Evolutionary conservation across 2,329 filamentous ascomycete genomes (phyloP).

Genomic region (Pseudogymnoascus sp.): DNA sequence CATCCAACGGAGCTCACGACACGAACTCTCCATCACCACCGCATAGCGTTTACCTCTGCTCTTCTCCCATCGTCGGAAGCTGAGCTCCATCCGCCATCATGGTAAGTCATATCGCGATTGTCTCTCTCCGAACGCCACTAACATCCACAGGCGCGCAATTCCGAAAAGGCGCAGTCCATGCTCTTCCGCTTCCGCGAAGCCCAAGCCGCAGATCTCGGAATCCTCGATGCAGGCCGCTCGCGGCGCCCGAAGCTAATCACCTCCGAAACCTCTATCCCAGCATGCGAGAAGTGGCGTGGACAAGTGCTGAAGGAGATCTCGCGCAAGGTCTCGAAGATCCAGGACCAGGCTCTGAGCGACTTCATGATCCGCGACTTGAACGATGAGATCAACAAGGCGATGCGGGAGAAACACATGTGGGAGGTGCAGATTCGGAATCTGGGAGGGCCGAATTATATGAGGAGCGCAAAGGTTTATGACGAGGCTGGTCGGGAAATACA

Average conservation of each 20-base stretch:
- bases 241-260: constrained; percentile 89
- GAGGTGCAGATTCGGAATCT: constrained; percentile 92
- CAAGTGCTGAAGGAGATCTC: constrained; percentile 96
- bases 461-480: constrained; percentile 44
- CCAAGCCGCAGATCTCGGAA: constrained; percentile 90
- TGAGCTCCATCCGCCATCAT: constrained; percentile 19
- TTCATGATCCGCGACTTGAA: constrained; percentile 97
- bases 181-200: constrained; percentile 98
- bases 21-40: not conserved
- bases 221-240: constrained; percentile 84
- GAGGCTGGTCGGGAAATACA: constrained; percentile 48
- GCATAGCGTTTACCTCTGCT: not conserved
- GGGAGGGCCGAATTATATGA: constrained; percentile 53
- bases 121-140: not conserved
- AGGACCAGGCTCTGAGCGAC: constrained; percentile 83
- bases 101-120: constrained; percentile 15
- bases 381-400: constrained; percentile 98
- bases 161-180: constrained; percentile 98
- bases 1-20: not conserved
- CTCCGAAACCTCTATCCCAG: constrained; percentile 70
- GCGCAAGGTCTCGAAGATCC: constrained; percentile 93
- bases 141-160: constrained; percentile 70
- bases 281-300: constrained; percentile 95
- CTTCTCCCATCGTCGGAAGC: not conserved
- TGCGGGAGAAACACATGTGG: constrained; percentile 99